A percentile compares a stretch with the other conserved stretches of the same genome.
phyloP scores from a whole-genome alignment of 768 basidiomycete species.

The Leccinum olivaceopallidum region DNA sequence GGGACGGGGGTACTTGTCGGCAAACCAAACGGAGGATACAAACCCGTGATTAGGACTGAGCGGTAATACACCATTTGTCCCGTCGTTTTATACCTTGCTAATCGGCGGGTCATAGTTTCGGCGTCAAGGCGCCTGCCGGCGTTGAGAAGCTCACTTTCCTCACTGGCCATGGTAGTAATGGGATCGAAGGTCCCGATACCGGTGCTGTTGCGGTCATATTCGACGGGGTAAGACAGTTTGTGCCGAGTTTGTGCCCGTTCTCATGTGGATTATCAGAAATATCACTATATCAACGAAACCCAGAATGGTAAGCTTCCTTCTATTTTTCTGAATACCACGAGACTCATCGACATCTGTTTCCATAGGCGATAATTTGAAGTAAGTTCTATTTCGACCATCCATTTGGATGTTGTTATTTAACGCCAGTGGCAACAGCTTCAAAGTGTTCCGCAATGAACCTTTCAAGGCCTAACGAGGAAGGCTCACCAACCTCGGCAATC shows the following conservation, averaged over 20 bases:
- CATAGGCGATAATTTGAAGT: not conserved
- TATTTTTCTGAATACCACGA: not conserved
- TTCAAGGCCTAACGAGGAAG: not conserved
- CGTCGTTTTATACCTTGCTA: not conserved
- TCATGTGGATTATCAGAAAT: not conserved
- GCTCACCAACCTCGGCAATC: not conserved
- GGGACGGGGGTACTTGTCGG: not conserved
- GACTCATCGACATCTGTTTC: not conserved
- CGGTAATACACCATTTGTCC: not conserved
- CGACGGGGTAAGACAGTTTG: not conserved
- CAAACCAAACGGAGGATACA: not conserved
- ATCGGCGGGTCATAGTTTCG: not conserved
- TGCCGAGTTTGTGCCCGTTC: not conserved
- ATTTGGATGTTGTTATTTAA: not conserved
- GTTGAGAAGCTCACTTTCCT: not conserved
- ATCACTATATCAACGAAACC: too few species aligned
- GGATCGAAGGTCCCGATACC: not conserved
- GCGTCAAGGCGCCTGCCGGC: not conserved
- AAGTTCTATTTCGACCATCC: not conserved
- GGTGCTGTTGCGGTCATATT: not conserved
- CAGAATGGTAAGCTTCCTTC: not conserved
- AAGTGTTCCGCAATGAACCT: not conserved
- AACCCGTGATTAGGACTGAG: not conserved
- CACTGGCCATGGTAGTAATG: not conserved
- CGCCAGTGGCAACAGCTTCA: not conserved